Base-by-base conservation (phyloP, 257 asterid genomes). In the Ocimum tenuiflorum region DNA sequence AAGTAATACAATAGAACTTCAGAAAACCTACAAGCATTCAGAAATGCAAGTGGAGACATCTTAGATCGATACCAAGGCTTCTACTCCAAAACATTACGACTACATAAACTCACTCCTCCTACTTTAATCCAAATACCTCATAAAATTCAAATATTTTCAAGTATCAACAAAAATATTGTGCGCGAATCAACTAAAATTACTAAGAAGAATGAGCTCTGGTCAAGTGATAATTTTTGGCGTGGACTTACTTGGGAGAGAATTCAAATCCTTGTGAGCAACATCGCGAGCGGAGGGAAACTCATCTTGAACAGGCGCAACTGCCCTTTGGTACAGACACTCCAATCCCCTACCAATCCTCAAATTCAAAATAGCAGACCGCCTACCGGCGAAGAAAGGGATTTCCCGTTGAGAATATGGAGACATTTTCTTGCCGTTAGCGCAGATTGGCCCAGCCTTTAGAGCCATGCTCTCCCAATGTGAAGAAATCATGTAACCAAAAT, bases 191-290 rank as follows among this genome's bases (percentile, higher is more conserved):
- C 46, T 2, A 66, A 52, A 22, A 47, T 54, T 12, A 46, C 39
- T 3, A 27, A 48, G 15, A 57, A n/a, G n/a, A 73, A 29, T 63
- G 17, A 22, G 0, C 8, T 14, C n/a, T 31, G 20, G 18, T 29
- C 17, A 62, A 61, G 42, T 53, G 22, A 62, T 0, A 3, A 10
- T 1, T 50, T 38, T 53, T 13, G 38, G 63, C 15, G 23, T 17
- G 11, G 42, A 77, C 91, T 71, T 43, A 90, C 97, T 90, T 51
- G 96, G 97, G 64, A 90, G 82, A 72, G 80, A 80, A 65, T 75
- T 86, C 51, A 87, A 80, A 72, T 87, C 89, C 70, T 70, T 83
- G 71, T 76, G 78, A 70, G 85, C 59, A 72, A 85, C 89, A 69
- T 70, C 82, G 71, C 75, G 78, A 70, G 85, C 59, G 14, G 77